Evolutionary conservation across 495 filamentous ascomycete genomes (phyloP).

Genomic region (Penicillium daleae): DNA sequence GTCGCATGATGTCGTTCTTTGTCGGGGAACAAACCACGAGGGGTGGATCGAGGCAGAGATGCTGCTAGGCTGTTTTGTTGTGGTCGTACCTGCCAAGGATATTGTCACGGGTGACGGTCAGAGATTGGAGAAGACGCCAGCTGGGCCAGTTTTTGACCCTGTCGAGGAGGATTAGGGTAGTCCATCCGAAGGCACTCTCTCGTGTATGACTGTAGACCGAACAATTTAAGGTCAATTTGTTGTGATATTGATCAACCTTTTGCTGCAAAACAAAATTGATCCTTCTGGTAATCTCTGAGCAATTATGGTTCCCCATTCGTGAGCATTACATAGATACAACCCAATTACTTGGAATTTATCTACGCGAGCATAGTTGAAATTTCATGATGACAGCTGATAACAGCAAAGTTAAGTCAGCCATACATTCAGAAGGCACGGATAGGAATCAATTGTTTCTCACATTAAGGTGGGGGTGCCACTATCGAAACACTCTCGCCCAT

Average conservation of each 20-base stretch:
- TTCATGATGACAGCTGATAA: neutral
- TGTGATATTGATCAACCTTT: no score
- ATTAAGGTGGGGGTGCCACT: neutral
- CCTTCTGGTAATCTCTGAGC: neutral
- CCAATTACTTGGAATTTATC: neutral
- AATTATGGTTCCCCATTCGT: neutral
- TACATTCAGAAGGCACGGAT: neutral
- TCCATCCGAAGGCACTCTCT: neutral
- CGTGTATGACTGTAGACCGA: neutral
- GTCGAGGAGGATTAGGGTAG: conserved; percentile 17
- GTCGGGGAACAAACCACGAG: conserved; percentile 32
- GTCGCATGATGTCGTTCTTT: conserved; percentile 33
- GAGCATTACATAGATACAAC: neutral
- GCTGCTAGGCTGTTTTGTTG: conserved; percentile 27
- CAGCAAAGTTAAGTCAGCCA: neutral
- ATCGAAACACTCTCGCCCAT: neutral
- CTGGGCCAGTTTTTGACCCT: conserved; percentile 31
- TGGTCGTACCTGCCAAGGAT: conserved; percentile 28
- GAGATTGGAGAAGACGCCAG: conserved; percentile 28
- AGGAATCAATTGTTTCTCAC: neutral
- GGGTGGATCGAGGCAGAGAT: conserved; percentile 31
- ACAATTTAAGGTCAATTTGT: no score
- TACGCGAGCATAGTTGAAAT: conserved; percentile 1
- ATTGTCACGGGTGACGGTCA: conserved; percentile 25
- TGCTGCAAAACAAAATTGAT: no score